These are phyloP conservation scores for Rhodotorula taiwanensis DNA, from an alignment of 768 basidiomycete genomes.

Conservation along the genomic window DNA sequence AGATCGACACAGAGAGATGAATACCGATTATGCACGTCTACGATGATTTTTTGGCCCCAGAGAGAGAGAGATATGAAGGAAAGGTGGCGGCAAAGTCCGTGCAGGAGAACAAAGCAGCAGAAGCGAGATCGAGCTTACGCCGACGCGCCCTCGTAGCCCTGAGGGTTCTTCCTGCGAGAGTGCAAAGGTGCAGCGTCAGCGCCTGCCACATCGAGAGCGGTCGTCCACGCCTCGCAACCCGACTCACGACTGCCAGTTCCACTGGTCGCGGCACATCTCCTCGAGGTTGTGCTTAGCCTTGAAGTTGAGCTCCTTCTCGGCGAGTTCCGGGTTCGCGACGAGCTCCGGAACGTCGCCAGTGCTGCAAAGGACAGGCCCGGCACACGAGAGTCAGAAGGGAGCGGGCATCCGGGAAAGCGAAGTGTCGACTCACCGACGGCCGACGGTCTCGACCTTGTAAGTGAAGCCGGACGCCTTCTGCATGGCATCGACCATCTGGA, in stretches of 20 bases:
- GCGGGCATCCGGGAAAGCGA: too few species aligned
- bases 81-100: too few species aligned
- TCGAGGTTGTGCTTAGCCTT: slow-evolving; percentile 70
- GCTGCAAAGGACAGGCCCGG: slow-evolving; percentile 46
- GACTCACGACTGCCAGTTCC: slow-evolving; percentile 85
- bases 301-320: slow-evolving; percentile 89
- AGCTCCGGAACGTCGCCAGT: slow-evolving; percentile 93
- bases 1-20: too few species aligned
- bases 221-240: too few species aligned
- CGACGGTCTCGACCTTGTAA: slow-evolving; percentile 82
- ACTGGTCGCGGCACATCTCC: slow-evolving; percentile 90
- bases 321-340: slow-evolving; percentile 84
- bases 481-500: slow-evolving; percentile 94
- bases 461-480: slow-evolving; percentile 77
- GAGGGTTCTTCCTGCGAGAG: slow-evolving; percentile 29
- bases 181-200: background rate
- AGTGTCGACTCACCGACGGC: slow-evolving; percentile 78
- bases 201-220: background rate
- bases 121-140: too few species aligned
- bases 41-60: too few species aligned
- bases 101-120: too few species aligned
- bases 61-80: too few species aligned
- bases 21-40: too few species aligned
- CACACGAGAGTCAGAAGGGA: background rate
- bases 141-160: slow-evolving; percentile 23